Conservation (phyloP, 2,329 filamentous ascomycete species). For the Aspergillus brasiliensis region DNA sequence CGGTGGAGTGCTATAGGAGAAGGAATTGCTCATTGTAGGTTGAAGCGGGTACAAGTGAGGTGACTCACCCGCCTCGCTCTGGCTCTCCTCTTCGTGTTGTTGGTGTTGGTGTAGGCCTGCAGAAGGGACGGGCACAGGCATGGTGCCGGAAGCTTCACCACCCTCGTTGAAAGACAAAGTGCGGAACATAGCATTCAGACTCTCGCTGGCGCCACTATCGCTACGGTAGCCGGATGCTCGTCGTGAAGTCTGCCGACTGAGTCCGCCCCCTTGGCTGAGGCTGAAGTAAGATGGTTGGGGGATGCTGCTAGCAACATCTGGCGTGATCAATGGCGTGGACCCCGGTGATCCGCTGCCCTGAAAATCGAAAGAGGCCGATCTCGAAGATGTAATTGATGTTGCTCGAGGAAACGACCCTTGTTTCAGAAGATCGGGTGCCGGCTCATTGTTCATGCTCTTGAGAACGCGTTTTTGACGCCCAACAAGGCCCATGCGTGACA, state of each 20-base stretch:
- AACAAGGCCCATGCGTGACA: slow-evolving; percentile 95
- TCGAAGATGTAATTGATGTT: slow-evolving; percentile 82
- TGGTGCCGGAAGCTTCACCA: slow-evolving; percentile 46
- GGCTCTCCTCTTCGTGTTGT: slow-evolving; percentile 67
- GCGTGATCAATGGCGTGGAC: slow-evolving; percentile 83
- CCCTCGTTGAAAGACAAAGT: slow-evolving; percentile 73
- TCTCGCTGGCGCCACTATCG: slow-evolving; percentile 90
- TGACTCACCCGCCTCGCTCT: slow-evolving; percentile 71
- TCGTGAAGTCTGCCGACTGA: slow-evolving; percentile 63
- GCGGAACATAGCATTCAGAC: slow-evolving; percentile 77
- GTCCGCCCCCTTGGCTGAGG: slow-evolving; percentile 53
- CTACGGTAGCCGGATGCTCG: slow-evolving; percentile 81
- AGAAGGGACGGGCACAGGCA: slow-evolving; percentile 36
- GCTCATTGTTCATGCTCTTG: slow-evolving; percentile 69
- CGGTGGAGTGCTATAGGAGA: slow-evolving; percentile 47
- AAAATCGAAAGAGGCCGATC: slow-evolving; percentile 91
- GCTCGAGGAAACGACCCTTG: slow-evolving; percentile 87
- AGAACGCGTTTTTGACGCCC: slow-evolving; percentile 93
- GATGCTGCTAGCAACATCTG: slow-evolving; percentile 68
- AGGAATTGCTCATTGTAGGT: slow-evolving; percentile 55
- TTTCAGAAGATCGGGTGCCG: slow-evolving; percentile 89
- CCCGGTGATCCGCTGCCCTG: slow-evolving; percentile 78
- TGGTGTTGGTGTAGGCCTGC: slow-evolving; percentile 32
- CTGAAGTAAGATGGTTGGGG: slow-evolving; percentile 93
- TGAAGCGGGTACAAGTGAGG: slow-evolving; percentile 75